A percentile compares a stretch with the other conserved stretches of the same genome.
Evolutionary conservation across 805 yeast species (phyloP).

Genomic region (Saccharomycopsis fermentans): DNA sequence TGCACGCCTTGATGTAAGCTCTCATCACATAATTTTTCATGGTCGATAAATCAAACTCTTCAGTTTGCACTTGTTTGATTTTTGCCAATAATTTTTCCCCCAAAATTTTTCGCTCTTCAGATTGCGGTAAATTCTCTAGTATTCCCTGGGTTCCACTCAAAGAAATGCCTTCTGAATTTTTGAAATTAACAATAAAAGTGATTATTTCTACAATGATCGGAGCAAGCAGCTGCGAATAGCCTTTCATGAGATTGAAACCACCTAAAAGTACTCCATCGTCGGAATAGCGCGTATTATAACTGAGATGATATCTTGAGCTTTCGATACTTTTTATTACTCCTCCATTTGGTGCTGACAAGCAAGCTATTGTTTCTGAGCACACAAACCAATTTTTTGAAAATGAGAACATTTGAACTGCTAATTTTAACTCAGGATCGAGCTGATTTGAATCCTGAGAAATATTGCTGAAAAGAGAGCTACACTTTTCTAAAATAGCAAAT

Average conservation of each 20-base stretch:
- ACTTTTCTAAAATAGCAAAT: conserved; percentile 1
- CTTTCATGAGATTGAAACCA: conserved; percentile 4
- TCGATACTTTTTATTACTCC: background rate
- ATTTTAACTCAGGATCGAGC: conserved; percentile 1
- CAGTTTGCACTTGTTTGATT: background rate
- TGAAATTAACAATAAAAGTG: background rate
- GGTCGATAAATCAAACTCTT: conserved; percentile 1
- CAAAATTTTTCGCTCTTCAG: conserved; percentile 1
- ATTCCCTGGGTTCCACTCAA: conserved; percentile 2
- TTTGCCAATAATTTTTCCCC: background rate
- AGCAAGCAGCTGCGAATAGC: conserved; percentile 3
- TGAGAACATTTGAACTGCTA: conserved; percentile 2
- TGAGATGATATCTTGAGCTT: background rate
- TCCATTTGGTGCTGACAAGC: conserved; percentile 7
- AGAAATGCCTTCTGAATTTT: background rate
- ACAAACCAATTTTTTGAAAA: conserved; percentile 6
- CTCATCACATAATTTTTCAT: background rate
- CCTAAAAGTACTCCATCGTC: conserved; percentile 1
- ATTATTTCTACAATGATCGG: conserved; percentile 3
- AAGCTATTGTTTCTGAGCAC: background rate
- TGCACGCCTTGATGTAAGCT: conserved; percentile 3
- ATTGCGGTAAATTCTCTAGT: background rate
- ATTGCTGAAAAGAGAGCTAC: background rate
- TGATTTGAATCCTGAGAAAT: background rate
- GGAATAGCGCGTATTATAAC: background rate